Conservation (phyloP, 768 basidiomycete genomes). For the Calocera cornea region DNA sequence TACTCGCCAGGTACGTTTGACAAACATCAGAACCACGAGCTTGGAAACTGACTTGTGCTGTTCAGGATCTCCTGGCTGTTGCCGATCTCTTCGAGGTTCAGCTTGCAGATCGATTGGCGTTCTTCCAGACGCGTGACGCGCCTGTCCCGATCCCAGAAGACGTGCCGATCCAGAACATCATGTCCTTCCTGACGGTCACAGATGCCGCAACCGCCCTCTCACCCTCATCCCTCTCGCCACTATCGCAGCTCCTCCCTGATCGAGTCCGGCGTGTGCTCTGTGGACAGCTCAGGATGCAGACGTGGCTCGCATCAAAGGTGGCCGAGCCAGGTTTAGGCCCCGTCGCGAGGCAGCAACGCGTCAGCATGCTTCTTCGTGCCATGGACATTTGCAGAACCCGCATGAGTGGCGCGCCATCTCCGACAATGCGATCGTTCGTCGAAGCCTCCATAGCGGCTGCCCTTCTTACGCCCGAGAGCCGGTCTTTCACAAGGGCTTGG, state of each 20-base stretch:
- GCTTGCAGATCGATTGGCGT: constrained; percentile 62
- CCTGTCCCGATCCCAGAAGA: constrained; percentile 38
- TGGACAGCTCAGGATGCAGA: constrained; percentile 60
- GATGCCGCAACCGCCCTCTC: constrained; percentile 50
- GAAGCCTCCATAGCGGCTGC: constrained; percentile 67
- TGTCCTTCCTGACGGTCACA: constrained; percentile 56
- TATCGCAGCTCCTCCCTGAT: constrained; percentile 55
- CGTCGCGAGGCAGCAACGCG: constrained; percentile 49
- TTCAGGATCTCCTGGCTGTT: constrained; percentile 61
- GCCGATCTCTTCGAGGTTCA: constrained; percentile 72
- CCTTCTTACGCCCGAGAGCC: constrained; percentile 61
- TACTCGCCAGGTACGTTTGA: constrained; percentile 11
- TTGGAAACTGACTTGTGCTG: neutral
- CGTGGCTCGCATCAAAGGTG: constrained; percentile 63
- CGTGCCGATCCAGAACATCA: constrained; percentile 68
- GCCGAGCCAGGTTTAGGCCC: constrained; percentile 51
- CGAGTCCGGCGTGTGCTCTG: constrained; percentile 57
- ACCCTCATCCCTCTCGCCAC: constrained; percentile 48
- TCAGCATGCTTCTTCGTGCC: constrained; percentile 57
- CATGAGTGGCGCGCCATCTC: constrained; percentile 40
- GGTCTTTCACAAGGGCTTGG: constrained; percentile 70
- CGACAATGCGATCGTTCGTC: constrained; percentile 57
- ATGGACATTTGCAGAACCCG: constrained; percentile 58
- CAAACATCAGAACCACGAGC: neutral
- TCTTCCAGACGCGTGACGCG: constrained; percentile 54